Percentiles rank a stretch among this genome's conserved stretches.
phyloP scores from a whole-genome alignment of 176 grass and related monocot genomes.

The Hsuehochloa calcarea region DNA sequence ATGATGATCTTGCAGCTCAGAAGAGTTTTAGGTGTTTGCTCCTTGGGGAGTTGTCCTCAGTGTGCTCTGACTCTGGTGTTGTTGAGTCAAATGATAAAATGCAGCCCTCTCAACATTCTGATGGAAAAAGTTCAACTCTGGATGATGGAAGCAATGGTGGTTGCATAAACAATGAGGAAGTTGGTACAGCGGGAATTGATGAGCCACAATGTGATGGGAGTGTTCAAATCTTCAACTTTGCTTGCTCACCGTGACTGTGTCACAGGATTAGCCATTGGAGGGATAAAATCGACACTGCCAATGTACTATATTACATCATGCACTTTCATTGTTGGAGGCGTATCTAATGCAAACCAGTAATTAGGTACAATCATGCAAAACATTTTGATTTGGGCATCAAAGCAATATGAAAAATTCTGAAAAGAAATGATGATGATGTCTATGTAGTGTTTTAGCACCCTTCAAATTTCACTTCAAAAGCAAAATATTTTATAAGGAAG shows the following conservation, averaged over 20 bases:
- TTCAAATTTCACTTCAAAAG: neutral
- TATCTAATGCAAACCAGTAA: neutral
- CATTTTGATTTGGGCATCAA: neutral
- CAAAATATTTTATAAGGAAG: neutral
- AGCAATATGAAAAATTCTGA: neutral
- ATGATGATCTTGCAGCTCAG: slow-evolving; percentile 36
- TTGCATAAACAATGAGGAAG: slow-evolving; percentile 10
- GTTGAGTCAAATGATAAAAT: slow-evolving; percentile 29
- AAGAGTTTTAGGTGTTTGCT: slow-evolving; percentile 54
- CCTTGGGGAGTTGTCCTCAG: slow-evolving; percentile 47
- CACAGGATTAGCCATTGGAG: slow-evolving; percentile 79
- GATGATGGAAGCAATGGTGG: slow-evolving; percentile 23
- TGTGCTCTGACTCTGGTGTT: slow-evolving; percentile 22
- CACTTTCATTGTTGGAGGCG: neutral
- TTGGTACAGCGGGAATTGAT: slow-evolving; percentile 24
- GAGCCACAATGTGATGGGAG: neutral
- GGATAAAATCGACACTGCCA: slow-evolving; percentile 38
- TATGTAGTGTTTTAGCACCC: neutral
- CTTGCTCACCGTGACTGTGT: slow-evolving; percentile 77
- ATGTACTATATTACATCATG: slow-evolving; percentile 4
- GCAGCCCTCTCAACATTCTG: slow-evolving; percentile 16
- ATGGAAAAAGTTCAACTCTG: slow-evolving; percentile 19
- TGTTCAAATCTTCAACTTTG: slow-evolving; percentile 48
- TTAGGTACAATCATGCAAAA: neutral
- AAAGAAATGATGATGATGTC: neutral